Conservation (phyloP, 495 filamentous ascomycete species). For the Xylaria telfairii region DNA sequence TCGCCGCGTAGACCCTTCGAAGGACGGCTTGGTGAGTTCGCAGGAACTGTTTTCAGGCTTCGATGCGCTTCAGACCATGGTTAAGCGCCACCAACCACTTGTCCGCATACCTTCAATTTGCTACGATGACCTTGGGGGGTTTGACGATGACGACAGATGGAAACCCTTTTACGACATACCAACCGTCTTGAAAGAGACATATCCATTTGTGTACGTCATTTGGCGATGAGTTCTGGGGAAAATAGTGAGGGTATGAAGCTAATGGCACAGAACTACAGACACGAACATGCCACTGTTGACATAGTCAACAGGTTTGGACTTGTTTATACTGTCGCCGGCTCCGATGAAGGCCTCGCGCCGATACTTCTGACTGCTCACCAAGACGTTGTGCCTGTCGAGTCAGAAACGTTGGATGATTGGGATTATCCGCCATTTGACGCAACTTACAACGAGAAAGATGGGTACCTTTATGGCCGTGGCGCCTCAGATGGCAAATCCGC, state of each 20-base stretch:
- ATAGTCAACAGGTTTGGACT: constrained; percentile 65
- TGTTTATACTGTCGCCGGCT: constrained; percentile 62
- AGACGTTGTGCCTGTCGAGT: constrained; percentile 59
- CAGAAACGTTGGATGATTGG: constrained; percentile 57
- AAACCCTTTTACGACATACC: constrained; percentile 50
- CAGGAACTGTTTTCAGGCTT: neutral
- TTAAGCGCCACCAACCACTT: constrained; percentile 35
- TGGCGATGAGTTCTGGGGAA: neutral
- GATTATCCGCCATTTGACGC: constrained; percentile 55
- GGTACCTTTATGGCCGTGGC: constrained; percentile 65
- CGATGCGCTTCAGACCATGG: neutral
- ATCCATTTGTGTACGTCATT: constrained; percentile 43
- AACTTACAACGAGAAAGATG: constrained; percentile 62
- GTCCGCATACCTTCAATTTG: constrained; percentile 55
- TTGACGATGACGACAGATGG: constrained; percentile 57
- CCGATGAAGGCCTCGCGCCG: constrained; percentile 57
- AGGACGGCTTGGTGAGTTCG: constrained; percentile 7
- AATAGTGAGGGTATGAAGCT: neutral
- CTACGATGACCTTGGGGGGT: constrained; percentile 55
- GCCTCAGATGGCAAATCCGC: constrained; percentile 67
- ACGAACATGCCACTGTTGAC: constrained; percentile 46
- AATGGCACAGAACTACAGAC: constrained; percentile 9
- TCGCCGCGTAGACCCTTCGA: neutral
- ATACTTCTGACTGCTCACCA: constrained; percentile 68
- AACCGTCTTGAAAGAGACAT: constrained; percentile 46